phyloP scores from a whole-genome alignment of 1,284 basidiomycete species.

The Leucoagaricus sp. region DNA sequence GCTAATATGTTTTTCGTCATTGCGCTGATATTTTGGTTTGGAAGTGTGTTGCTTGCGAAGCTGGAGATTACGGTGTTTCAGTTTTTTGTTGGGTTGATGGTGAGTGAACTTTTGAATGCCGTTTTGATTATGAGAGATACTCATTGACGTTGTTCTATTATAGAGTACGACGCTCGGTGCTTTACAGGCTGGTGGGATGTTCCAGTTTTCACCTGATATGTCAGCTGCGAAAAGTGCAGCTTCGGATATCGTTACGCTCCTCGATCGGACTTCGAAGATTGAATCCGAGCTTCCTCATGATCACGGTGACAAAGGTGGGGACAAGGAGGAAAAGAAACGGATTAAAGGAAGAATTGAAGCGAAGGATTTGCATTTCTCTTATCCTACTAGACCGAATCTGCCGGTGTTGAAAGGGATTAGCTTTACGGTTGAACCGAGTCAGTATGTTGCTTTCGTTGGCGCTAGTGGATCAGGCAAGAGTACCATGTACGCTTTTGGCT shows the following conservation, averaged over 20 bases:
- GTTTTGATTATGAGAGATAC: neutral
- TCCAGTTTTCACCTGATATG: constrained; percentile 89
- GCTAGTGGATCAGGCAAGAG: constrained; percentile 85
- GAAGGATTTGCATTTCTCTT: constrained; percentile 87
- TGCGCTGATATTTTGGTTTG: constrained; percentile 84
- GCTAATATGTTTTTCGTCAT: constrained; percentile 78
- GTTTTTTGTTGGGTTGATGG: constrained; percentile 84
- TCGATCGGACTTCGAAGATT: constrained; percentile 78
- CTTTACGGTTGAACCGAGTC: constrained; percentile 80
- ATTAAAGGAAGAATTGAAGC: constrained; percentile 71
- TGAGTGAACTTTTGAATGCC: constrained; percentile 29
- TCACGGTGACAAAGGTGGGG: constrained; percentile 58
- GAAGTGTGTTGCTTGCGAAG: constrained; percentile 61
- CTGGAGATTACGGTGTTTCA: constrained; percentile 56
- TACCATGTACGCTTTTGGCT: constrained; percentile 52
- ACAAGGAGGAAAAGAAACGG: constrained; percentile 37
- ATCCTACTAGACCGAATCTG: constrained; percentile 85
- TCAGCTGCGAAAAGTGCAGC: constrained; percentile 81
- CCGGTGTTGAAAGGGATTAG: constrained; percentile 79
- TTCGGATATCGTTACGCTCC: constrained; percentile 68
- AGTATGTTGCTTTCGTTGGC: constrained; percentile 88
- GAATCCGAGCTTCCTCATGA: constrained; percentile 57
- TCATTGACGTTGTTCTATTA: neutral
- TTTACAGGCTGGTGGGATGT: constrained; percentile 80
- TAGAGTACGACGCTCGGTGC: constrained; percentile 68